phyloP scores from a whole-genome alignment of 75 land plant species.

The Cunninghamia lanceolata region DNA sequence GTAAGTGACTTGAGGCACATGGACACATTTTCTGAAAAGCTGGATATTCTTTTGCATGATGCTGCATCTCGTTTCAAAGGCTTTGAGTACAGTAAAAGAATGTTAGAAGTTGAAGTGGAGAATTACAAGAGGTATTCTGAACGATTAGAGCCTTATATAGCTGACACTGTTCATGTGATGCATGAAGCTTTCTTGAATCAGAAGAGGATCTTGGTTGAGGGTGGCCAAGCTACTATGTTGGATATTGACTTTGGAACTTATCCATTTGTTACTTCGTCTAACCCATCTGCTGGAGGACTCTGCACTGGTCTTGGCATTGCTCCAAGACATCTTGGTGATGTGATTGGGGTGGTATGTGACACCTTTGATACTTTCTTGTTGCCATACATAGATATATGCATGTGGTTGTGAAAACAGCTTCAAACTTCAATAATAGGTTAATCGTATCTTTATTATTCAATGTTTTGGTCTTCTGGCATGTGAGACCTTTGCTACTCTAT shows the following conservation, averaged over 20 bases:
- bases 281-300: conserved; percentile 95
- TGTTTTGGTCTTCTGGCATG: conserved; percentile 41
- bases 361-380: conserved; percentile 1
- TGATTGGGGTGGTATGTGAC: conserved; percentile 86
- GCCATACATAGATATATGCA: neutral
- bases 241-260: conserved; percentile 98
- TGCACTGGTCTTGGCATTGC: conserved; percentile 98
- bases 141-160: conserved; percentile 80
- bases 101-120: conserved; percentile 77
- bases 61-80: conserved; percentile 75
- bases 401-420: neutral
- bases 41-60: conserved; percentile 75
- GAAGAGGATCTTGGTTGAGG: conserved; percentile 93
- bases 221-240: conserved; percentile 98
- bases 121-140: conserved; percentile 69
- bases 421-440: neutral
- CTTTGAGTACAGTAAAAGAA: conserved; percentile 56
- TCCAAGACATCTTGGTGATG: conserved; percentile 83
- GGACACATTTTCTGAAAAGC: conserved; percentile 80
- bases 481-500: neutral
- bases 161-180: conserved; percentile 85
- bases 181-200: conserved; percentile 54
- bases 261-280: conserved; percentile 98
- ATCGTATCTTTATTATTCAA: neutral
- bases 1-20: conserved; percentile 86